These are phyloP conservation scores for Colletotrichum costaricense DNA, from an alignment of 2,329 filamentous ascomycete genomes.

Conservation along the genomic window DNA sequence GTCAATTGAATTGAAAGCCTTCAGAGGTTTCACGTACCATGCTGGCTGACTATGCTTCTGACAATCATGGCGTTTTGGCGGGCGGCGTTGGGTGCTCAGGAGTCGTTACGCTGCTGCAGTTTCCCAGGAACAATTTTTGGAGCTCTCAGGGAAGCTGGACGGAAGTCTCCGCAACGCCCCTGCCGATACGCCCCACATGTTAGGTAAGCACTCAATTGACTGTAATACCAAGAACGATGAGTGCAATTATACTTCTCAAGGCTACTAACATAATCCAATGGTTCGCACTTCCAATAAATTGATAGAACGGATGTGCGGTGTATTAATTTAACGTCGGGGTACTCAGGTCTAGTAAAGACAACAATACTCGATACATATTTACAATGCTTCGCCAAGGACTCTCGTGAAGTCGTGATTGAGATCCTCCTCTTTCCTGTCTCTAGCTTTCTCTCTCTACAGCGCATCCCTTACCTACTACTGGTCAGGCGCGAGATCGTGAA, in stretches of 20 bases:
- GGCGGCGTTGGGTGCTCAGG: slow-evolving; percentile 46
- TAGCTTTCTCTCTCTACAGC: neutral
- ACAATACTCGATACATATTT: slow-evolving; percentile 43
- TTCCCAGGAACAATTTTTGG: slow-evolving; percentile 36
- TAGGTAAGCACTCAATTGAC: slow-evolving; percentile 22
- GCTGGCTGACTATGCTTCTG: slow-evolving; percentile 64
- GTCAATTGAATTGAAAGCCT: neutral
- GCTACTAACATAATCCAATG: neutral
- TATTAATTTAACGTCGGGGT: slow-evolving; percentile 37
- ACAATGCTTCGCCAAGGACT: slow-evolving; percentile 42
- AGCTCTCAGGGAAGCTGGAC: slow-evolving; percentile 23
- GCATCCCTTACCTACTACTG: slow-evolving; percentile 59
- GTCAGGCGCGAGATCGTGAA: slow-evolving; percentile 84
- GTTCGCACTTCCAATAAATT: neutral
- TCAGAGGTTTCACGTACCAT: slow-evolving; percentile 56
- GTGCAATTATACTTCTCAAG: neutral
- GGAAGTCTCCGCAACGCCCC: slow-evolving; percentile 22
- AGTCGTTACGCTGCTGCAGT: slow-evolving; percentile 54
- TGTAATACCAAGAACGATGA: neutral
- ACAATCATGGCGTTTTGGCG: slow-evolving; percentile 63
- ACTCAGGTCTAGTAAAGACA: slow-evolving; percentile 37
- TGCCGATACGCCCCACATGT: neutral
- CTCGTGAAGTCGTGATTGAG: slow-evolving; percentile 50
- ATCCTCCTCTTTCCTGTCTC: slow-evolving; percentile 24
- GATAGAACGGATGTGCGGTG: slow-evolving; percentile 14